phyloP scores from a whole-genome alignment of 2,329 filamentous ascomycete species.

The Zymoseptoria passerinii region DNA sequence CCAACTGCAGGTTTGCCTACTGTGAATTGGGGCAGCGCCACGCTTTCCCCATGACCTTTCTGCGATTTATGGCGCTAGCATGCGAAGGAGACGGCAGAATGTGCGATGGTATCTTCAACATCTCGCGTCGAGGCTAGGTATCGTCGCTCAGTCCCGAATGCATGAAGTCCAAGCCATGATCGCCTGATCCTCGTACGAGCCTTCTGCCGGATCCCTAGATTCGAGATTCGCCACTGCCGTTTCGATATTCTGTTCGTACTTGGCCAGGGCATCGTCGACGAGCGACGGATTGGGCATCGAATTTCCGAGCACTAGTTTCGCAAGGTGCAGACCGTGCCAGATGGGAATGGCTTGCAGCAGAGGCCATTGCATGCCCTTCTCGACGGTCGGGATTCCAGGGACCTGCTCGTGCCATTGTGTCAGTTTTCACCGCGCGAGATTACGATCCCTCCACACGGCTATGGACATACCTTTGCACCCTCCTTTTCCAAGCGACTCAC shows the following conservation, averaged over 20 bases:
- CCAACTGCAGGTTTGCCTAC: too few relatives aligned
- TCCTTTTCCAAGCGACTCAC: slow-evolving; percentile 24
- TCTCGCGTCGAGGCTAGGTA: not conserved
- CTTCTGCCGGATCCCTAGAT: slow-evolving; percentile 13
- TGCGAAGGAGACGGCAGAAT: too few relatives aligned
- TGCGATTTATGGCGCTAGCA: too few relatives aligned
- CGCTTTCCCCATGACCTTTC: too few relatives aligned
- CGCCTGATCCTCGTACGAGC: slow-evolving; percentile 22
- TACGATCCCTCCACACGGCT: not conserved
- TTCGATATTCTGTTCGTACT: slow-evolving; percentile 21
- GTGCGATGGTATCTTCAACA: not conserved
- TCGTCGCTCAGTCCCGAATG: slow-evolving; percentile 10
- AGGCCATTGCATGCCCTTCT: slow-evolving; percentile 11
- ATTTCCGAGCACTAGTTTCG: slow-evolving; percentile 34
- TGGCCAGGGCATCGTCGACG: slow-evolving; percentile 16
- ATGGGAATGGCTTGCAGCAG: slow-evolving; percentile 31
- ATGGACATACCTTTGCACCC: slow-evolving; percentile 6
- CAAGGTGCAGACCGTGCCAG: slow-evolving; percentile 38
- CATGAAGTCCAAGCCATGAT: slow-evolving; percentile 21
- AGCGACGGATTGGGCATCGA: slow-evolving; percentile 23
- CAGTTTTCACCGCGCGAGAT: not conserved
- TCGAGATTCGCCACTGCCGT: slow-evolving; percentile 19
- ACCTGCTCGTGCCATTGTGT: not conserved
- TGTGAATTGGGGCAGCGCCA: too few relatives aligned
- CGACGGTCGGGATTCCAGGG: not conserved